A percentile compares a stretch with the other conserved stretches of the same genome.
Conservation (phyloP, 768 basidiomycete genomes). For the Suillus decipiens region DNA sequence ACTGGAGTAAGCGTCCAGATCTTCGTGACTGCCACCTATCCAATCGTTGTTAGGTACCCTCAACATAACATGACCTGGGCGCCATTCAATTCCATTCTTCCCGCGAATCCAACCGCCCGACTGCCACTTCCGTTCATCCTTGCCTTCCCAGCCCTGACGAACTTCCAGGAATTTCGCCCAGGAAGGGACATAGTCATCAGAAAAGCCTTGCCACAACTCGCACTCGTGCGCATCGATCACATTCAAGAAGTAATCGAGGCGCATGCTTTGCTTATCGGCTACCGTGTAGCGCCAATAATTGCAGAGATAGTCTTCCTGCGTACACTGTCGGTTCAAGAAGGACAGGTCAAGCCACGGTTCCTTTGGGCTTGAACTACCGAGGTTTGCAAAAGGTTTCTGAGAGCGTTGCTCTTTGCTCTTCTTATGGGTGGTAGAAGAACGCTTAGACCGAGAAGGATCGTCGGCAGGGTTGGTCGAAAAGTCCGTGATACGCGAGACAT, state of each 20-base stretch:
- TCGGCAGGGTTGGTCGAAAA: not conserved
- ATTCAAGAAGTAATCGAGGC: not conserved
- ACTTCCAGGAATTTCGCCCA: not conserved
- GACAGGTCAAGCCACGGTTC: constrained; percentile 7
- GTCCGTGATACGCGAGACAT: not conserved
- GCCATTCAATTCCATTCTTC: not conserved
- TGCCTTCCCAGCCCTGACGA: not conserved
- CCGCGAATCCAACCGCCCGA: not conserved
- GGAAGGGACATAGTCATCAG: not conserved
- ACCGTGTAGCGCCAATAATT: not conserved
- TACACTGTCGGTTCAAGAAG: not conserved
- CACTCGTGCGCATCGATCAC: not conserved
- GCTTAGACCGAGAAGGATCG: not conserved
- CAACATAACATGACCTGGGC: not conserved
- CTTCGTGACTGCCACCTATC: not conserved
- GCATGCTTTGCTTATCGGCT: not conserved
- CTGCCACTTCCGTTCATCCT: not conserved
- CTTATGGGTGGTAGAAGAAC: not conserved
- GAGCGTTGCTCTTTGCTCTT: not conserved
- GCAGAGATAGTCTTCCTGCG: not conserved
- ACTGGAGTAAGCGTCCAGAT: not conserved
- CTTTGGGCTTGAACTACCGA: not conserved
- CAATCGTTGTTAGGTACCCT: not conserved
- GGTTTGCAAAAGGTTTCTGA: not conserved
- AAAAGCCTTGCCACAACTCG: not conserved